A percentile compares a stretch with the other conserved stretches of the same genome.
Conservation (phyloP, 2,329 filamentous ascomycete species). For the Aspergillus jensenii region DNA sequence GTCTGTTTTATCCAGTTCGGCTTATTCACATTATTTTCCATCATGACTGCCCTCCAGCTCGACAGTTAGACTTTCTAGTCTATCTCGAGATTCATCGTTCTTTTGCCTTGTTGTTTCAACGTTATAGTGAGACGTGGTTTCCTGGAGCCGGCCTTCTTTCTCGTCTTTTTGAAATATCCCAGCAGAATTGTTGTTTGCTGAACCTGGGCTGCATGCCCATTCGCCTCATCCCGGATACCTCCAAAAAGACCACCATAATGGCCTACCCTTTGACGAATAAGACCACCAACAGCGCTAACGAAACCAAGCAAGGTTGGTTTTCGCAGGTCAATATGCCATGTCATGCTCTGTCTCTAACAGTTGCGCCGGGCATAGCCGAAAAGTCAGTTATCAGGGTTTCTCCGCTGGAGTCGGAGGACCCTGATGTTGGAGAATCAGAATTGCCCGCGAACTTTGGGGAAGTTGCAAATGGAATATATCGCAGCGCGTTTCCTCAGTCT, state of each 20-base stretch:
- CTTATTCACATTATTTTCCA: slow-evolving; percentile 4
- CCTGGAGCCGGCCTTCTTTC: background rate
- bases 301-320: slow-evolving; percentile 11
- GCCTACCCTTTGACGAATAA: slow-evolving; percentile 17
- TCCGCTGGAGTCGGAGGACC: slow-evolving; percentile 22
- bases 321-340: background rate
- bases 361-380: background rate
- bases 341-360: background rate
- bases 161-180: background rate
- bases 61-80: slow-evolving; percentile 16
- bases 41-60: slow-evolving; percentile 12
- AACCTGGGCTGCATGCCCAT: background rate
- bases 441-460: slow-evolving; percentile 73
- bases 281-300: slow-evolving; percentile 15
- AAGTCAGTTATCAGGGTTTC: background rate
- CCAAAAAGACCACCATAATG: slow-evolving; percentile 11
- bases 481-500: slow-evolving; percentile 74
- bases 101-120: background rate
- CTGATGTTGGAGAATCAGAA: slow-evolving; percentile 14
- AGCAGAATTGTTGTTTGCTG: background rate
- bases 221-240: background rate
- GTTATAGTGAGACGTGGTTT: background rate
- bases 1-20: background rate
- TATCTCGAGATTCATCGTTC: slow-evolving; percentile 5
- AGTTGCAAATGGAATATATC: slow-evolving; percentile 72